phyloP scores from a whole-genome alignment of 2,329 filamentous ascomycete species.

The Neurospora crassa region DNA sequence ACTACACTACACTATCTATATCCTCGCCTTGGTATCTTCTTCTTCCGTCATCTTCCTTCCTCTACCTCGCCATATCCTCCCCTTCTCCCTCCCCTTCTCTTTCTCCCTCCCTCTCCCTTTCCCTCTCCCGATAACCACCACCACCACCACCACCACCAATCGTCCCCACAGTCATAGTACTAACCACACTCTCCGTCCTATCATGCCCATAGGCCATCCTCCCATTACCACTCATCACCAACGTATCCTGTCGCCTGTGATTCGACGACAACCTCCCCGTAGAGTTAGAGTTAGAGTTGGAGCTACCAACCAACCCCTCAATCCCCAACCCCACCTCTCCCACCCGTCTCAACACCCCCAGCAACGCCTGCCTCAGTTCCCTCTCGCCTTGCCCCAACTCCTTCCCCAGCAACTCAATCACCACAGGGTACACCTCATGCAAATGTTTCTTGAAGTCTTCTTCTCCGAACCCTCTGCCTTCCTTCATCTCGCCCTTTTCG shows the following conservation, averaged over 20 bases:
- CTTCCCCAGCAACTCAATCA: conserved; percentile 71
- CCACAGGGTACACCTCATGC: conserved; percentile 74
- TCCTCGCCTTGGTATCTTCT: not conserved
- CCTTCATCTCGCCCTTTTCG: not conserved
- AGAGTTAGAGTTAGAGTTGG: too few species aligned
- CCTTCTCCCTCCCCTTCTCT: not conserved
- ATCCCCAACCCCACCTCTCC: conserved; percentile 66
- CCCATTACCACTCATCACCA: conserved; percentile 6
- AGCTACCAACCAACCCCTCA: conserved; percentile 31
- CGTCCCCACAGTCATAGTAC: conserved; percentile 3
- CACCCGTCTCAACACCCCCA: conserved; percentile 68
- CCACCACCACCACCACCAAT: too few species aligned
- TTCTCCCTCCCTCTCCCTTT: not conserved
- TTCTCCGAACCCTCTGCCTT: conserved; percentile 49
- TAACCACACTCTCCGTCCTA: conserved; percentile 7
- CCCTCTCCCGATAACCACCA: too few species aligned
- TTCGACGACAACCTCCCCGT: conserved; percentile 12
- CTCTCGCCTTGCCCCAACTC: conserved; percentile 52
- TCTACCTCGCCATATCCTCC: not conserved
- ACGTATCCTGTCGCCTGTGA: conserved; percentile 2
- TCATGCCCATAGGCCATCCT: conserved; percentile 6
- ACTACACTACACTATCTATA: too few species aligned
- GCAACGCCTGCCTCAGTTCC: conserved; percentile 70
- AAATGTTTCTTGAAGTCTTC: conserved; percentile 74
- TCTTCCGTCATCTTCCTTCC: too few species aligned